Evolutionary conservation across 441 rosid species (phyloP), one percentile per base, ranked within the genome.

Genomic region (Adansonia grandidieri): DNA sequence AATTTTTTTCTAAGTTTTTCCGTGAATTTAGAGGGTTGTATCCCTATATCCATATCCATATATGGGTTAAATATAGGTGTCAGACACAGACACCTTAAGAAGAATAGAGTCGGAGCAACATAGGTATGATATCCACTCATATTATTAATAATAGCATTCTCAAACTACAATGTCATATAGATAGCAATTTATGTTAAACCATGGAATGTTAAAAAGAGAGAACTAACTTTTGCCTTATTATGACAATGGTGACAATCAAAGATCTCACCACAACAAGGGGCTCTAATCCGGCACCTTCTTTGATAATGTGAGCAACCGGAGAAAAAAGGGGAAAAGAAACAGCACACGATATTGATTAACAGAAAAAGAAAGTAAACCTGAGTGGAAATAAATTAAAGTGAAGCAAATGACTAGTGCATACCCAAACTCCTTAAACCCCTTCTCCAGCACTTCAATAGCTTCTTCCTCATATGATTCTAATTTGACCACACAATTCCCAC

Each of bases 231-330:
- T 13, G 89, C 90, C 77, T 95, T 97, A 48, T 95, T 85, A 78
- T 95, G 99, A 81, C 99, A 95, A 78, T 93, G 99, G 54, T 89
- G 97, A 75, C 99, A 95, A 87, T 88, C 92, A 86, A 91, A 92
- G 40, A 91, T 74, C 86, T 91, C 95, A 64, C 85, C 85, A 77
- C 99, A 95, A 83, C 98, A 95, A 72, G 99, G 99, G 68, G 98
- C 96, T 88, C 88, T 91, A 73, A 95, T 87, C 78, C 82, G 83
- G 74, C 97, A 95, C 78, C 95, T 89, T 83, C 98, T 77, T 53
- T 81, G 85, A 81, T 92, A 95, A 80, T 93, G 97, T 6, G 84
- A 79, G 80, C 97, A 95, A 74, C 97, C 93, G 86, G 81, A 85
- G 70, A 74, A 54, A 77, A 77, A 28, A 15, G 86, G 28, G 81